These are phyloP conservation scores for Eucalyptus camaldulensis DNA, from an alignment of 345 rosid species.

Conservation along the genomic window DNA sequence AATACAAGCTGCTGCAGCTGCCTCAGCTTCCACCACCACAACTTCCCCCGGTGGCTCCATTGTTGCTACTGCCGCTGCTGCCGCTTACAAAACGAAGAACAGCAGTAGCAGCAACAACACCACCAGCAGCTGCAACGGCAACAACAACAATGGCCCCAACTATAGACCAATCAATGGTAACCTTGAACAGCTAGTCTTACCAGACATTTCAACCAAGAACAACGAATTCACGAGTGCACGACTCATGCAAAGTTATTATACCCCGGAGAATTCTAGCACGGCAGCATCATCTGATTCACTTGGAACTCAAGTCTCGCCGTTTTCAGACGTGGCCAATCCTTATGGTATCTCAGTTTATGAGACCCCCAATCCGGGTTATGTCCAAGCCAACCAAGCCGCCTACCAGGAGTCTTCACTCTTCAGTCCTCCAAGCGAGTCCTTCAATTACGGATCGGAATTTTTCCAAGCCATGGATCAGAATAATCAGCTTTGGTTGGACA, in stretches of 20 bases:
- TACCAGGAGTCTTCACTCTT: slow-evolving; percentile 28
- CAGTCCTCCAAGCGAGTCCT: slow-evolving; percentile 30
- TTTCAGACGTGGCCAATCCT: slow-evolving; percentile 50
- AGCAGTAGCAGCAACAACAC: not conserved
- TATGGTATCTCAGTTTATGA: slow-evolving; percentile 22
- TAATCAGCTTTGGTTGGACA: slow-evolving; percentile 27
- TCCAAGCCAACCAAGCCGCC: slow-evolving; percentile 20
- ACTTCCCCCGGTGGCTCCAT: not conserved
- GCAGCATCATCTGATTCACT: slow-evolving; percentile 57
- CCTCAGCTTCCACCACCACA: slow-evolving; percentile 5
- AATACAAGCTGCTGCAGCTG: slow-evolving; percentile 56
- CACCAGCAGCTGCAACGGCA: not conserved
- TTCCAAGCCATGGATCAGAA: slow-evolving; percentile 35
- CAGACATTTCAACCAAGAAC: not conserved
- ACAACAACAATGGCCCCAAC: not conserved
- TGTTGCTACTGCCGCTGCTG: not conserved
- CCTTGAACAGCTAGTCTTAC: not conserved
- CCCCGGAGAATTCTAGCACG: slow-evolving; percentile 66
- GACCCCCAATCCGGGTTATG: slow-evolving; percentile 39
- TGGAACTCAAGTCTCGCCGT: slow-evolving; percentile 42
- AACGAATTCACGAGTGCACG: not conserved
- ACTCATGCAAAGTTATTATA: slow-evolving; percentile 1
- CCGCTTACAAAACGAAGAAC: not conserved
- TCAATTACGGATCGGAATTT: slow-evolving; percentile 22
- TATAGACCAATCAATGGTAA: not conserved